A percentile compares a stretch with the other conserved stretches of the same genome.
Conservation (phyloP, 352 stramenopile species). For the Thraustochytrium aureum region DNA sequence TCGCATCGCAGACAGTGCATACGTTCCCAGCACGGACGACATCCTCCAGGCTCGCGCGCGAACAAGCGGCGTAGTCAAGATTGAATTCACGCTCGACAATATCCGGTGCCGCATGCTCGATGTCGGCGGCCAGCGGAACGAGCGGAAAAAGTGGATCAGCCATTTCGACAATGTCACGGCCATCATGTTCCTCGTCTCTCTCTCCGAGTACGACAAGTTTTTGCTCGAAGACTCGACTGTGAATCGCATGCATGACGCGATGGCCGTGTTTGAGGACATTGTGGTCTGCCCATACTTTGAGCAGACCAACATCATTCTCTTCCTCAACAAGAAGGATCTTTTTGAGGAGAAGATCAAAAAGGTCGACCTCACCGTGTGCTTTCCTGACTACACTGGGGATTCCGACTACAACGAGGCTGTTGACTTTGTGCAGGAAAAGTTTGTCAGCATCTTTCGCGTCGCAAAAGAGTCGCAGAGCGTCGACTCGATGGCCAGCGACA, state of each 20-base stretch:
- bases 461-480: constrained; percentile 71
- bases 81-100: constrained; percentile 65
- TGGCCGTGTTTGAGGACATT: constrained; percentile 68
- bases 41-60: constrained; percentile 60
- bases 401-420: constrained; percentile 61
- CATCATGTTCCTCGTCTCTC: constrained; percentile 77
- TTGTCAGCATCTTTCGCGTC: constrained; percentile 61
- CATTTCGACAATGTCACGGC: constrained; percentile 67
- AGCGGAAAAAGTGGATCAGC: constrained; percentile 74
- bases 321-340: constrained; percentile 69
- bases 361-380: constrained; percentile 56
- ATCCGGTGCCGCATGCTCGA: constrained; percentile 68
- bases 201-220: constrained; percentile 69
- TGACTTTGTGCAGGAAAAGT: constrained; percentile 61
- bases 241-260: constrained; percentile 66
- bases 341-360: constrained; percentile 64
- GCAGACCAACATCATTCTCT: constrained; percentile 68
- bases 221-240: constrained; percentile 67
- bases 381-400: constrained; percentile 56
- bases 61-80: constrained; percentile 62
- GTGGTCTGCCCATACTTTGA: constrained; percentile 66
- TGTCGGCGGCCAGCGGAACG: constrained; percentile 69
- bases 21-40: constrained; percentile 59
- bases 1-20: constrained; percentile 49
- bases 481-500: constrained; percentile 92